Percentiles rank a stretch among this genome's conserved stretches.
Conservation (phyloP, 352 stramenopile species). For the Phytophthora fragariae region DNA sequence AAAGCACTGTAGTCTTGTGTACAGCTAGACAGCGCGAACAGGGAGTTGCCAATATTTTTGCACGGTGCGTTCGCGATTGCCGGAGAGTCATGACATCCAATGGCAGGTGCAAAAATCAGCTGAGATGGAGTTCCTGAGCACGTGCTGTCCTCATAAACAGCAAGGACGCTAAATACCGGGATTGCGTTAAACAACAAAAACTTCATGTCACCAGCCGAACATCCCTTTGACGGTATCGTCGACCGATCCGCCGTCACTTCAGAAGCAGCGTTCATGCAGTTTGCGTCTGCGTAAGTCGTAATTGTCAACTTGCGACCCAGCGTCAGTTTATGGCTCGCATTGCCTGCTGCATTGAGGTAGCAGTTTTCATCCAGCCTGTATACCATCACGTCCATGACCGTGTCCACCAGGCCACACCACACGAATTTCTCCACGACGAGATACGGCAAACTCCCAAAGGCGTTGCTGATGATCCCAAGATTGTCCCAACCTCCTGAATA, state of each 20-base stretch:
- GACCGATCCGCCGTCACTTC: background rate
- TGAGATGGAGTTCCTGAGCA: slow-evolving; percentile 14
- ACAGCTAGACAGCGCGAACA: background rate
- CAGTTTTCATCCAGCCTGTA: slow-evolving; percentile 11
- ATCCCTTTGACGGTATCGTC: background rate
- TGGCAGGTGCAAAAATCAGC: slow-evolving; percentile 5
- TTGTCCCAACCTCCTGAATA: background rate
- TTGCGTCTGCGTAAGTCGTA: background rate
- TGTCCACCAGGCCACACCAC: background rate
- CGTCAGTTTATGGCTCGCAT: background rate
- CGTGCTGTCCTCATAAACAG: slow-evolving; percentile 9
- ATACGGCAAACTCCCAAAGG: slow-evolving; percentile 8
- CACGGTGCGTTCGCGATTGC: background rate
- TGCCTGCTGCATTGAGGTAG: slow-evolving; percentile 3
- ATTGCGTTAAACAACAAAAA: background rate
- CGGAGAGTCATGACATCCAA: background rate
- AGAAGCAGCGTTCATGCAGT: background rate
- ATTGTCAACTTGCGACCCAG: background rate
- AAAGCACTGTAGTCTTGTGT: background rate
- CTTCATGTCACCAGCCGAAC: background rate
- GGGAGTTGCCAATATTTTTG: background rate
- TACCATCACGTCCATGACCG: background rate
- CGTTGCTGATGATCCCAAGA: slow-evolving; percentile 4
- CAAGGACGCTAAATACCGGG: background rate
- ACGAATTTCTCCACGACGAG: slow-evolving; percentile 14